Conservation (phyloP, 1,284 basidiomycete species). For the Rhodotorula sp. region DNA sequence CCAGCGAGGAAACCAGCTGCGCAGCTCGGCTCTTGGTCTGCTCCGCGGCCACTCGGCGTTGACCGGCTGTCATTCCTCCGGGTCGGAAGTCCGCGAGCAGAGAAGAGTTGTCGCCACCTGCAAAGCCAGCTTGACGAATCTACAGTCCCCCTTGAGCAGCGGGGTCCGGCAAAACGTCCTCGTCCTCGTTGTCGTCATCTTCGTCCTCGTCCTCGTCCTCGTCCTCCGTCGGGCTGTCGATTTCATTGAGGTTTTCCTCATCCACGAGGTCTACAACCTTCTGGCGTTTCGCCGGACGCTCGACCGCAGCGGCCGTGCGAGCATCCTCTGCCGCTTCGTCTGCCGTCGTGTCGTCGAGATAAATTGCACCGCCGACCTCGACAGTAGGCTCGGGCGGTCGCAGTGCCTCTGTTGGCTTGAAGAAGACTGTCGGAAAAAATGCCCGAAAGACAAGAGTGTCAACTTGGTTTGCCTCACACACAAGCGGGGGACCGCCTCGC, state of each 20-base stretch:
- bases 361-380: not conserved
- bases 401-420: not conserved
- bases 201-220: not conserved
- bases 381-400: not conserved
- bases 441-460: not conserved
- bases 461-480: not conserved
- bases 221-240: not conserved
- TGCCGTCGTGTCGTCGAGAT: not conserved
- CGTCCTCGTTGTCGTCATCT: too few relatives aligned
- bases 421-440: not conserved
- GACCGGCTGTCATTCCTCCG: too few relatives aligned
- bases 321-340: not conserved
- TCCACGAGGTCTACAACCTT: not conserved
- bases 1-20: too few relatives aligned
- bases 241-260: too few relatives aligned
- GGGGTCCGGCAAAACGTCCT: too few relatives aligned
- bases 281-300: not conserved
- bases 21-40: too few relatives aligned
- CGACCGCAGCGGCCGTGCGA: not conserved
- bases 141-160: too few relatives aligned
- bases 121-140: too few relatives aligned
- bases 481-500: not conserved
- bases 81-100: too few relatives aligned
- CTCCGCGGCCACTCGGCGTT: too few relatives aligned
- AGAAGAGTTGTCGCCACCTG: too few relatives aligned